phyloP scores from a whole-genome alignment of 1,284 basidiomycete species.

The Mycena sp. region DNA sequence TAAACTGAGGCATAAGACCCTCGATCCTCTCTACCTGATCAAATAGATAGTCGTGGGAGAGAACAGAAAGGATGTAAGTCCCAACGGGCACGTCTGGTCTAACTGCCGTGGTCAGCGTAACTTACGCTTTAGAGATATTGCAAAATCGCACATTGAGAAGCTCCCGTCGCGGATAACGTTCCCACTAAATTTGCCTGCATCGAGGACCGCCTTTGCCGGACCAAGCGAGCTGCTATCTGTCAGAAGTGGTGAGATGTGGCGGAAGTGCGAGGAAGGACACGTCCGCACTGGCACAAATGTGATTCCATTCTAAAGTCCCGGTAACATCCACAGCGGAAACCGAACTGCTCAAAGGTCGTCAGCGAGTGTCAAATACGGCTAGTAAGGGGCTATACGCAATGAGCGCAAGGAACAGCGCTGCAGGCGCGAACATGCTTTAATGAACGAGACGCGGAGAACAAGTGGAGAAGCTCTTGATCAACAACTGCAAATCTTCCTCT shows the following conservation, averaged over 20 bases:
- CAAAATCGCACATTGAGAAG: constrained; percentile 67
- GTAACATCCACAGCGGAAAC: constrained; percentile 59
- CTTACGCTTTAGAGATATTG: constrained; percentile 11
- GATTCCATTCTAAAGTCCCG: constrained; percentile 73
- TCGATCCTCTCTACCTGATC: constrained; percentile 60
- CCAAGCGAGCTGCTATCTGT: constrained; percentile 60
- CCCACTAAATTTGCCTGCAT: constrained; percentile 62
- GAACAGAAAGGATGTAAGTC: constrained; percentile 72
- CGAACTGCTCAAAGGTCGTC: constrained; percentile 20
- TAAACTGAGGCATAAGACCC: not conserved
- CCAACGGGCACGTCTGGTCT: constrained; percentile 73
- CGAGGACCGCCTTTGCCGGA: constrained; percentile 65
- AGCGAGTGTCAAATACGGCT: not conserved
- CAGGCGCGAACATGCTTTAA: constrained; percentile 15
- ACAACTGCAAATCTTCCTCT: constrained; percentile 9
- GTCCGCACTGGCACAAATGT: constrained; percentile 63
- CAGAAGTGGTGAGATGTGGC: constrained; percentile 1
- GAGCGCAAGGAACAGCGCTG: constrained; percentile 14
- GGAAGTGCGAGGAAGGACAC: not conserved
- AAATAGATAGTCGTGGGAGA: constrained; percentile 71
- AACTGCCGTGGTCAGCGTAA: constrained; percentile 26
- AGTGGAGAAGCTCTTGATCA: not conserved
- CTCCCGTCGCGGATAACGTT: constrained; percentile 64
- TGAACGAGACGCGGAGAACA: not conserved
- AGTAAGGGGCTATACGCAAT: constrained; percentile 11